Base-by-base conservation (phyloP, 331 rosid species). In the Acacia pycnantha region DNA sequence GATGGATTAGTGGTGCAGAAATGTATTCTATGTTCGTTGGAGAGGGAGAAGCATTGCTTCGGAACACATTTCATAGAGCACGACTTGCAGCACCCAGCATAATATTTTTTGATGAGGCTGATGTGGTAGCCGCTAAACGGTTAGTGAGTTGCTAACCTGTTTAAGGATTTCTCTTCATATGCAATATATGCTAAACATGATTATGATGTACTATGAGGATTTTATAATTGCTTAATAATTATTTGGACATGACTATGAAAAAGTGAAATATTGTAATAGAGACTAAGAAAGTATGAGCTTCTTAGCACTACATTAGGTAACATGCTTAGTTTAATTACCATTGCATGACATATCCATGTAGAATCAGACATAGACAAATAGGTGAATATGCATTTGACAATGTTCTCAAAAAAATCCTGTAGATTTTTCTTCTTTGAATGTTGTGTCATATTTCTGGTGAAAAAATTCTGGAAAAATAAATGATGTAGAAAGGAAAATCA, bases 1-100 rank as follows among this genome's bases (percentile, higher is more conserved):
- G 78, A 15, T 88, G 81, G 72, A 78, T 79, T 88, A 95, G 99
- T 82, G 92, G 97, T 86, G 99, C 99, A 89, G 99, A 95, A 71
- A 79, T 95, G 88, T 93, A 81, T 75, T 95, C 99, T 3, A 95
- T 90, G 99, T 95, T 93, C 74, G 98, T 93, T 54, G 99, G 99
- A 73, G 99, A 92, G 79, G 98, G 98, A 70, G 99, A 95, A 88
- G 97, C 92, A 77, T 78, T 92, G 77, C 88, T 93, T 73, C 97
- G 99, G 22, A 89, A 87, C 81, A 92, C 98, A 66, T 95, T 95
- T 84, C 90, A 86, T 62, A 92, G 93, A 84, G 98, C 99, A 33
- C 91, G 93, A 65, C 96, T 95, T 77, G 97, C 92, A 2, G 98
- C 98, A 22, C 98, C 96, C 41, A 93, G 98, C 86, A 92, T 93